Conservation (phyloP, 352 stramenopile genomes). For the Pythium apleroticum region DNA sequence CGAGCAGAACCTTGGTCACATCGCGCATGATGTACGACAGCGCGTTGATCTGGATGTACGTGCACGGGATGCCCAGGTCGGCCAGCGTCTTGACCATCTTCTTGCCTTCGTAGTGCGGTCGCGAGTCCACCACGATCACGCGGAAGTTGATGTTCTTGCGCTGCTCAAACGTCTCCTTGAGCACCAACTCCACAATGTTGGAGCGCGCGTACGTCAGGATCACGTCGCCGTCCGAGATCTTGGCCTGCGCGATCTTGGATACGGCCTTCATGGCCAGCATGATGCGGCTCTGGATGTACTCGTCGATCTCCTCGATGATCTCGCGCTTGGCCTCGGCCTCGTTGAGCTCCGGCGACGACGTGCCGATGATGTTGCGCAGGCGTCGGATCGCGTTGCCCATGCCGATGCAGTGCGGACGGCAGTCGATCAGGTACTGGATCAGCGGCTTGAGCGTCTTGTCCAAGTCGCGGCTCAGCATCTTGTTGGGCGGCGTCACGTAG, state of each 20-base stretch:
- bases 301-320: slow-evolving; percentile 91
- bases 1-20: slow-evolving; percentile 96
- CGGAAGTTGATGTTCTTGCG: slow-evolving; percentile 61
- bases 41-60: slow-evolving; percentile 95
- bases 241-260: slow-evolving; percentile 80
- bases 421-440: slow-evolving; percentile 96
- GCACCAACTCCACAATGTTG: slow-evolving; percentile 89
- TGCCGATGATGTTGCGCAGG: slow-evolving; percentile 89
- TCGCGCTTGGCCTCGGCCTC: slow-evolving; percentile 82
- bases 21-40: slow-evolving; percentile 95
- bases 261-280: slow-evolving; percentile 91
- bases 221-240: slow-evolving; percentile 92
- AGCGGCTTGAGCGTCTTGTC: slow-evolving; percentile 90
- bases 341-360: slow-evolving; percentile 82
- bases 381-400: slow-evolving; percentile 95
- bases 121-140: slow-evolving; percentile 94
- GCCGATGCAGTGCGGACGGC: slow-evolving; percentile 90
- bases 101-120: slow-evolving; percentile 83
- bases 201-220: slow-evolving; percentile 94
- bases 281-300: slow-evolving; percentile 94
- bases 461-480: slow-evolving; percentile 82
- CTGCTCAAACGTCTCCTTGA: slow-evolving; percentile 54
- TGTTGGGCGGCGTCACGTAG: slow-evolving; percentile 80
- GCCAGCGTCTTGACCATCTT: slow-evolving; percentile 75
- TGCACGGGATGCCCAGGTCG: slow-evolving; percentile 77